Percentiles rank a stretch among this genome's conserved stretches.
Evolutionary conservation across 1,139 yeast species (phyloP).

Genomic region (Yamadazyma diospyri): DNA sequence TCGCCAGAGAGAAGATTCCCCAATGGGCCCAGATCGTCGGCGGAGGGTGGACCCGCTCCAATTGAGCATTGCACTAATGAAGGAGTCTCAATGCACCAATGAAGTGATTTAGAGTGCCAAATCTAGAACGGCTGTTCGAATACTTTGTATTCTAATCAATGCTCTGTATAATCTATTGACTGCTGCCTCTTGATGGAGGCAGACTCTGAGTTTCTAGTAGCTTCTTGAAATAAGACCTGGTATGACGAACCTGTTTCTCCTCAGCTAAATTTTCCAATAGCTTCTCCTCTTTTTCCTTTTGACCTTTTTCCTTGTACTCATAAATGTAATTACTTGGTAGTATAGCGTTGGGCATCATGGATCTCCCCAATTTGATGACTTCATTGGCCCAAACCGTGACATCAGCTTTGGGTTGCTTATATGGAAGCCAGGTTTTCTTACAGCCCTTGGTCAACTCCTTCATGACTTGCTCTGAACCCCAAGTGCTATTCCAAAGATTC

Average conservation of each 20-base stretch:
- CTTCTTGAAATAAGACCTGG: constrained; percentile 39
- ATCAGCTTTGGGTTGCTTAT: constrained; percentile 45
- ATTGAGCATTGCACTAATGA: too few species aligned
- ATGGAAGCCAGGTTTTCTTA: constrained; percentile 61
- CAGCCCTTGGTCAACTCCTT: constrained; percentile 70
- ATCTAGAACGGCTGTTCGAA: too few species aligned
- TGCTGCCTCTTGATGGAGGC: constrained; percentile 1
- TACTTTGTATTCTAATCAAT: too few species aligned
- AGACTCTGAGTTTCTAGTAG: constrained; percentile 11
- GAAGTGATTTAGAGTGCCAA: too few species aligned
- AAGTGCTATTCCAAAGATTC: constrained; percentile 53
- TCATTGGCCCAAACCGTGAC: constrained; percentile 65
- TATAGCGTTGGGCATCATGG: constrained; percentile 62
- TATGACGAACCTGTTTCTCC: constrained; percentile 32
- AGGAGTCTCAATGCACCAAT: too few species aligned
- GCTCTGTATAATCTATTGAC: not conserved
- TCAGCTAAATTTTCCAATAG: constrained; percentile 32
- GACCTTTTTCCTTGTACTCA: constrained; percentile 20
- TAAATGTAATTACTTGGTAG: constrained; percentile 40
- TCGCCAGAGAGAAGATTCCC: not conserved
- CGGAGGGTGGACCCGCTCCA: too few species aligned
- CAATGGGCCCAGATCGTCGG: too few species aligned
- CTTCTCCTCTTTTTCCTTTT: constrained; percentile 13
- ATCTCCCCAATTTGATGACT: constrained; percentile 62
- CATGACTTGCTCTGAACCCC: constrained; percentile 63